phyloP scores from a whole-genome alignment of 2,329 filamentous ascomycete genomes.

The Tolypocladium guangdongense region DNA sequence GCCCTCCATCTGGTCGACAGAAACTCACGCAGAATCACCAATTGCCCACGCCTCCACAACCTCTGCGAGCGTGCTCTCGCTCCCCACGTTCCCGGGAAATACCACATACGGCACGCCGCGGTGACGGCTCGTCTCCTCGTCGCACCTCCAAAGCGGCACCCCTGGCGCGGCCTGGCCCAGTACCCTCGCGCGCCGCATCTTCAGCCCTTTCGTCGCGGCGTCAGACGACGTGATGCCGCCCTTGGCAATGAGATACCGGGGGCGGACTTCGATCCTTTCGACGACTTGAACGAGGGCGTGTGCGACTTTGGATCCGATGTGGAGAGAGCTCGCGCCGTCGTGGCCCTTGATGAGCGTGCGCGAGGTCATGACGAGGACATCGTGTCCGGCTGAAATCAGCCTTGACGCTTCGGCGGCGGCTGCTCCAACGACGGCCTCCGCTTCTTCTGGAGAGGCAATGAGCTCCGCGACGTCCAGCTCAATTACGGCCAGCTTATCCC shows the following conservation, averaged over 20 bases:
- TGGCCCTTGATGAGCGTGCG: constrained; percentile 32
- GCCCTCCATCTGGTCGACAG: not conserved
- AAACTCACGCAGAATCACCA: not conserved
- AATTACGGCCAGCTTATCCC: constrained; percentile 31
- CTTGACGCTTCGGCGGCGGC: constrained; percentile 15
- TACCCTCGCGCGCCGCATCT: constrained; percentile 38
- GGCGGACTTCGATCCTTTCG: constrained; percentile 29
- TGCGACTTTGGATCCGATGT: constrained; percentile 41
- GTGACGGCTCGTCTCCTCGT: constrained; percentile 37
- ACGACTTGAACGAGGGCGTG: constrained; percentile 38
- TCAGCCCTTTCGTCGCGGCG: constrained; percentile 42
- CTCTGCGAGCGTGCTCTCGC: constrained; percentile 32
- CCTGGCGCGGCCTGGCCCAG: constrained; percentile 45
- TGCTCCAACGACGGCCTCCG: constrained; percentile 15
- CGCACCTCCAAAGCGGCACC: constrained; percentile 46
- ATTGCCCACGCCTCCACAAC: constrained; percentile 22
- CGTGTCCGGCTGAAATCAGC: constrained; percentile 28
- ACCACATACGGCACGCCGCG: constrained; percentile 43
- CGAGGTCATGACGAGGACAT: constrained; percentile 48
- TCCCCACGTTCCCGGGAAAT: constrained; percentile 47
- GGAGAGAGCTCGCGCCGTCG: constrained; percentile 35
- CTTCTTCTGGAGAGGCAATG: constrained; percentile 18
- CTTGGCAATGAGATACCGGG: constrained; percentile 47
- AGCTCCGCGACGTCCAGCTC: constrained; percentile 28
- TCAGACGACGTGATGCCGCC: constrained; percentile 50